Conservation (phyloP, 176 grass and related monocot species). For the Cenchrus fungigraminus region DNA sequence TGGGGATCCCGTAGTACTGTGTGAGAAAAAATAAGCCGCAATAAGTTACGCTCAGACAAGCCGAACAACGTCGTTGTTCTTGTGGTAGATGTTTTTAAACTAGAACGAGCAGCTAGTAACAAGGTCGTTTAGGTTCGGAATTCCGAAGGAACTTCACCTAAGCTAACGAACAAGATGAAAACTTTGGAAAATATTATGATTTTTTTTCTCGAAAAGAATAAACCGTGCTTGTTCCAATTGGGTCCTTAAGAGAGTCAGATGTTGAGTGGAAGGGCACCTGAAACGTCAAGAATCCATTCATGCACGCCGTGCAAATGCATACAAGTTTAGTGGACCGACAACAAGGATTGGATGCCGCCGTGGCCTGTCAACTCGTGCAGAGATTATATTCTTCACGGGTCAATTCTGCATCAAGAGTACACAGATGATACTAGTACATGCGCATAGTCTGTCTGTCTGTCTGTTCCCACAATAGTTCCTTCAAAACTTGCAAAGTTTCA, state of each 20-base stretch:
- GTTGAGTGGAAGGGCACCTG: background rate
- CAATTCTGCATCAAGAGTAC: background rate
- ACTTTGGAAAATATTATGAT: background rate
- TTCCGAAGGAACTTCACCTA: no score
- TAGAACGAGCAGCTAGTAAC: no score
- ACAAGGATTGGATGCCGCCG: conserved; percentile 23
- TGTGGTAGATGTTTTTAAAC: no score
- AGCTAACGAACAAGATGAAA: no score
- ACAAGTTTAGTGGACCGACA: background rate
- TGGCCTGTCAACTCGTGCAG: conserved; percentile 17
- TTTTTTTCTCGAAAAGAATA: background rate
- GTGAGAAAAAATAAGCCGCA: no score
- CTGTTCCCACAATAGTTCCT: background rate
- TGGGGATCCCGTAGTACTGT: no score
- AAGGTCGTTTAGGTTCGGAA: no score
- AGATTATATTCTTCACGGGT: conserved; percentile 7
- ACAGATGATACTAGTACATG: background rate
- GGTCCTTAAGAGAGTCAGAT: background rate
- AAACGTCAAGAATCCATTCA: background rate
- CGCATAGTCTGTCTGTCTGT: background rate
- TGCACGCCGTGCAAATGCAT: background rate
- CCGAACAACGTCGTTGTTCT: no score
- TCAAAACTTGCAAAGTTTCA: background rate
- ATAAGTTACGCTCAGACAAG: no score
- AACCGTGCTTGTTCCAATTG: background rate